A percentile compares a stretch with the other conserved stretches of the same genome.
phyloP scores from a whole-genome alignment of 352 stramenopile genomes.

The Globisporangium recalcitrans region DNA sequence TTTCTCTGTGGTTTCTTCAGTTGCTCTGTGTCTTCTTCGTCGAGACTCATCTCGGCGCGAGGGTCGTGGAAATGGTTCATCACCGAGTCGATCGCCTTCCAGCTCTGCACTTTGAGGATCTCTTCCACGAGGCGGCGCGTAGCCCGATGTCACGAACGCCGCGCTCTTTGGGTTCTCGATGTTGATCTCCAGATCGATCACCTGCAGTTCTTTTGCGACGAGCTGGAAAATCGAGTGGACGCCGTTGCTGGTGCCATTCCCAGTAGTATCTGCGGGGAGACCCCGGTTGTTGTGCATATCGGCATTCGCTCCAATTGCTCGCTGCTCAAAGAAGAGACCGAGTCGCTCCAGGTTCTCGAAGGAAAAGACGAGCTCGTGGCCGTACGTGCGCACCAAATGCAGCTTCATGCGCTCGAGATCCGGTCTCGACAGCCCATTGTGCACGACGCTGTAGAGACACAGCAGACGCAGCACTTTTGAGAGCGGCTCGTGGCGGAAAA shows the following conservation, averaged over 20 bases:
- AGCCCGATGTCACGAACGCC: constrained; percentile 71
- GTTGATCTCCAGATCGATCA: constrained; percentile 59
- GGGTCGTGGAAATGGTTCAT: constrained; percentile 50
- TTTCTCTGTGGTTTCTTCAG: constrained; percentile 4
- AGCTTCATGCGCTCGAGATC: constrained; percentile 46
- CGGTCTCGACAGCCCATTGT: constrained; percentile 32
- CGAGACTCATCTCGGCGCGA: constrained; percentile 43
- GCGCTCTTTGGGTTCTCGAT: constrained; percentile 41
- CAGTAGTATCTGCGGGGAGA: neutral
- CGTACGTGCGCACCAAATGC: constrained; percentile 63
- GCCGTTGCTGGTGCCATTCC: neutral
- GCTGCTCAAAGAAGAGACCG: constrained; percentile 37
- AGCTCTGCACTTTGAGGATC: constrained; percentile 44
- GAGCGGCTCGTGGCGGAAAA: constrained; percentile 51
- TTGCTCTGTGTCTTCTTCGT: constrained; percentile 12
- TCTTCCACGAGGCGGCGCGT: constrained; percentile 61
- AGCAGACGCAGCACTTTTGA: constrained; percentile 53
- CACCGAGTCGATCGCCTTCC: constrained; percentile 38
- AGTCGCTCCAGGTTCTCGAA: constrained; percentile 57
- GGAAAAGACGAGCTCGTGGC: constrained; percentile 66
- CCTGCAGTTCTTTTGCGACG: constrained; percentile 26
- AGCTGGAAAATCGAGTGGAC: constrained; percentile 26
- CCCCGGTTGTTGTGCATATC: neutral
- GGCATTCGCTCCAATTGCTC: neutral
- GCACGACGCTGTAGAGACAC: constrained; percentile 53